Base-by-base conservation (phyloP, 2,329 filamentous ascomycete genomes). In the Fusarium sp. region DNA sequence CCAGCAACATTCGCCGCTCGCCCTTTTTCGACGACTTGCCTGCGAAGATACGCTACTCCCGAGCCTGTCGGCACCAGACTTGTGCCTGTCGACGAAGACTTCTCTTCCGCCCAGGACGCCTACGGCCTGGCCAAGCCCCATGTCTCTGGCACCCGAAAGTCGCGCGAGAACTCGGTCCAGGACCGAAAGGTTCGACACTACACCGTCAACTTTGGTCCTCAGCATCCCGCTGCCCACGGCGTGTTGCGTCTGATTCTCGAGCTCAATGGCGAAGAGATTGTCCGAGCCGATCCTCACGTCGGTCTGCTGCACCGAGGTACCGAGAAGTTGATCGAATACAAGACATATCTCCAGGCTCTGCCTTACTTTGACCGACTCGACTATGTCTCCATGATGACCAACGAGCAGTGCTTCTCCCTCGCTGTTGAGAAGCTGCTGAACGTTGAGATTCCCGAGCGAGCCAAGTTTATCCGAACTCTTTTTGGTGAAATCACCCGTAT, bases 371-470 rank as follows among this genome's bases (percentile, higher is more conserved):
- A 99, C 84, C 94, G 96, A 75, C 87, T 99, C 81, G 96, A 99
- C 83, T 99, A 99, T 82, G 95, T 98, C 75, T 98, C 94, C 77
- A 99, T 99, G 97, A 99, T 99, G 96, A 99, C 96, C 77, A 99
- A 99, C 83, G 96, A 99, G 87, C 96, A 99, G 84, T 97, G 94
- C 79, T 99, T 94, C 83, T 90, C 94, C 38, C 88, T 99, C 72
- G 96, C 94, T 20, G 95, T 98, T 58, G 96, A 99, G 88, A 99
- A 99, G 87, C 88, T 99, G 65, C 86, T 99, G 76, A 99, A 99
- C 82, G 87, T 99, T 72, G 97, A 99, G 80, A 93, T 99, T 69
- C 96, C 96, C 24, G 92, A 96, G 71, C 88, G 96, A 78, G 96
- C 96, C 75, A 98, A 99, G 86, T 99, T 91, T 86, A 99, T 99